These are phyloP conservation scores for Pascua sp. DNA, from an alignment of 1,284 basidiomycete species.

Conservation along the genomic window DNA sequence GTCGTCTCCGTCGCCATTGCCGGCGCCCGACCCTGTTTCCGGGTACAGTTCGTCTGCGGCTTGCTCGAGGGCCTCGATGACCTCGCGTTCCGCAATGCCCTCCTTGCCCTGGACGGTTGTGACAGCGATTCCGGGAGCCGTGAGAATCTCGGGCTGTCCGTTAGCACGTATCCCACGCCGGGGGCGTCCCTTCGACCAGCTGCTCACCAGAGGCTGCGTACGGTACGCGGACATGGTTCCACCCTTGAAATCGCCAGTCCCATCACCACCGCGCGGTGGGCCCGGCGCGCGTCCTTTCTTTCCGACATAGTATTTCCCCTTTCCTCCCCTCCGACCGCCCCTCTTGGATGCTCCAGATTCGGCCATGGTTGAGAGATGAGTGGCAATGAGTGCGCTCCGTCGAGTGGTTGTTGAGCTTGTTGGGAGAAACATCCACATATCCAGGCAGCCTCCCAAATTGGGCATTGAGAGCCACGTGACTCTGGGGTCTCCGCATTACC, in stretches of 20 bases:
- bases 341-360: neutral
- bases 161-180: neutral
- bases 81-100: conserved; percentile 37
- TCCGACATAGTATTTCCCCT: conserved; percentile 37
- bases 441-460: neutral
- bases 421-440: neutral
- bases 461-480: too few species aligned
- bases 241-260: conserved; percentile 16
- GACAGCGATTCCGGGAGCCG: conserved; percentile 33
- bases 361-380: neutral
- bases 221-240: conserved; percentile 12
- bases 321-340: neutral
- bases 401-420: neutral
- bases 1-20: conserved; percentile 16
- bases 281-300: conserved; percentile 62
- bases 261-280: conserved; percentile 35
- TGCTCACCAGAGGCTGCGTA: conserved; percentile 17
- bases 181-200: too few species aligned
- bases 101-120: conserved; percentile 40
- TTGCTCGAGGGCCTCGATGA: conserved; percentile 39
- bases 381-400: neutral
- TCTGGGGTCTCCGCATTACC: too few species aligned
- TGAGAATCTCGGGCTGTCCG: conserved; percentile 33
- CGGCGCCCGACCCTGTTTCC: conserved; percentile 20
- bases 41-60: conserved; percentile 44